Conservation (phyloP, 2,329 filamentous ascomycete species). For the Arthrobotrys sinensis region DNA sequence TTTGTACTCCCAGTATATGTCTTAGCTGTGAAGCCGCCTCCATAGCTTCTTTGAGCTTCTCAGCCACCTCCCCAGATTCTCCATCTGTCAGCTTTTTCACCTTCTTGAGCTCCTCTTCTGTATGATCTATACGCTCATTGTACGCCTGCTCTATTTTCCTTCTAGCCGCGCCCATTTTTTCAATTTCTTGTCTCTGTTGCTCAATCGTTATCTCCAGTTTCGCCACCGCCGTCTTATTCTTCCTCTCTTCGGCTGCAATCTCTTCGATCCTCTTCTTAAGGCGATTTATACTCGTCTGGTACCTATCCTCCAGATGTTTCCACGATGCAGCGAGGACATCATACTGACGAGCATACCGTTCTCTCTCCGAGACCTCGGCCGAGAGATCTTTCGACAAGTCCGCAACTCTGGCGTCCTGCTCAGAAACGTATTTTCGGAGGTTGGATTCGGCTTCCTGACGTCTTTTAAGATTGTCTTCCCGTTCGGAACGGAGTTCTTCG, state of each 20-base stretch:
- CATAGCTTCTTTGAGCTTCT: constrained; percentile 55
- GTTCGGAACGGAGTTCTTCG: constrained; percentile 64
- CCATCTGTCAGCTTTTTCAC: constrained; percentile 60
- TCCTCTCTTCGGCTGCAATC: constrained; percentile 62
- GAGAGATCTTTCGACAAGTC: constrained; percentile 47
- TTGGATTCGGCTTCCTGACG: constrained; percentile 63
- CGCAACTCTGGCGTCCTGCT: constrained; percentile 63
- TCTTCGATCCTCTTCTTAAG: constrained; percentile 63
- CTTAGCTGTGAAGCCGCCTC: constrained; percentile 48
- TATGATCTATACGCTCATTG: constrained; percentile 62
- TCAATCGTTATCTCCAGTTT: constrained; percentile 64
- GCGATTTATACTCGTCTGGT: constrained; percentile 63
- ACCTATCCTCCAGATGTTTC: constrained; percentile 64
- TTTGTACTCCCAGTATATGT: constrained; percentile 49
- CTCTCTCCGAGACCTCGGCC: constrained; percentile 49
- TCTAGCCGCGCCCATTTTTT: constrained; percentile 64
- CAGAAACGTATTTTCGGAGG: constrained; percentile 62
- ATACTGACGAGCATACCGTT: constrained; percentile 63
- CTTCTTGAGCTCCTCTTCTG: constrained; percentile 62
- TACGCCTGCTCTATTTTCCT: constrained; percentile 64
- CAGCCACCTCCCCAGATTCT: constrained; percentile 51
- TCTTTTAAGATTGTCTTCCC: constrained; percentile 63
- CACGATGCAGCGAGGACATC: constrained; percentile 64
- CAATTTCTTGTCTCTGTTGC: constrained; percentile 64
- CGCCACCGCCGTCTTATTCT: constrained; percentile 62